Percentiles rank a stretch among this genome's conserved stretches.
Conservation (phyloP, 306 rosid genomes). For the Prunus salicina region DNA sequence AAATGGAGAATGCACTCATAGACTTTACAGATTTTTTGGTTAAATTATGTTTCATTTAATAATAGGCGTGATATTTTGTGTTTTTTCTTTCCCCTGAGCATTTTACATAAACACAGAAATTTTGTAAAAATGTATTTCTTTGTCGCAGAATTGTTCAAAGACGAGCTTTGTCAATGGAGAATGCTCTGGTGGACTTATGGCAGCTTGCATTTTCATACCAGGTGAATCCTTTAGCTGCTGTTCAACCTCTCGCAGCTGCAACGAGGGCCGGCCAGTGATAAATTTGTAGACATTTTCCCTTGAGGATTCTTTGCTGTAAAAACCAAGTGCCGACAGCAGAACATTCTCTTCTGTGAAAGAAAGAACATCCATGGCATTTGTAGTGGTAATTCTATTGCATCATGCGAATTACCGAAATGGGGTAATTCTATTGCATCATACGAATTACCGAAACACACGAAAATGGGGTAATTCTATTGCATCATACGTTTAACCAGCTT, state of each 20-base stretch:
- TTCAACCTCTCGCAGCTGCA: conserved; percentile 54
- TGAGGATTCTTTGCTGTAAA: neutral
- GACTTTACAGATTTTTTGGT: neutral
- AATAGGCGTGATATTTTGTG: neutral
- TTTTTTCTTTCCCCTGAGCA: neutral
- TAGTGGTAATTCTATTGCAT: too few species aligned
- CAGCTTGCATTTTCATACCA: conserved; percentile 89
- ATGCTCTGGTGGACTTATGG: conserved; percentile 71
- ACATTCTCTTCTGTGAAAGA: neutral
- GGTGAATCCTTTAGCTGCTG: conserved; percentile 82
- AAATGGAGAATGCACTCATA: neutral
- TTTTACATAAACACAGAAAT: neutral
- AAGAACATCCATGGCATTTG: too few species aligned
- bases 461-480: too few species aligned
- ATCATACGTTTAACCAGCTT: too few species aligned
- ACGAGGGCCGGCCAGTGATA: conserved; percentile 8
- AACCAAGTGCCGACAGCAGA: neutral
- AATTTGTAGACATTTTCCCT: neutral
- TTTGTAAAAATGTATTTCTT: neutral
- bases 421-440: too few species aligned
- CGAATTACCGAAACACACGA: too few species aligned
- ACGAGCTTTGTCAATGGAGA: conserved; percentile 44
- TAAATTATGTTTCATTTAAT: neutral
- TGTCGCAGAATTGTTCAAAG: conserved; percentile 45
- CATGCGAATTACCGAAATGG: too few species aligned